phyloP scores from a whole-genome alignment of 2,329 filamentous ascomycete genomes.

The Immersiporthe knoxdaviesiana region DNA sequence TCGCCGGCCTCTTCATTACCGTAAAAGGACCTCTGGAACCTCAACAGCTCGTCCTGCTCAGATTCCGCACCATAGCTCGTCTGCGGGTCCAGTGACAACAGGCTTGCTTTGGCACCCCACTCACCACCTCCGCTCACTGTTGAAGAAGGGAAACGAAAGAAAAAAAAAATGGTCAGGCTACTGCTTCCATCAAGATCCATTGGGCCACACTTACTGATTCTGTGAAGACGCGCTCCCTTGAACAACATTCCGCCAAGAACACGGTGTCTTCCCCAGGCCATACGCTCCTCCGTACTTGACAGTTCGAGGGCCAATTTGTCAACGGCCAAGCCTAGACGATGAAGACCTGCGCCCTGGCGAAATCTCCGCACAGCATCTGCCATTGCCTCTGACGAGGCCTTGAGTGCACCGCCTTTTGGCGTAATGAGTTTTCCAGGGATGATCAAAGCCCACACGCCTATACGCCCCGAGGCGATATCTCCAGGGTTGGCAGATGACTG shows the following conservation, averaged over 20 bases:
- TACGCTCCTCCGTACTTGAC: constrained; percentile 1
- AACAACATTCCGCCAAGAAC: constrained; percentile 15
- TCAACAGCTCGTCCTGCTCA: constrained; percentile 56
- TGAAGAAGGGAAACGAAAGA: too few species aligned
- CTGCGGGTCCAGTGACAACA: constrained; percentile 78
- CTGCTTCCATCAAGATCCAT: background rate
- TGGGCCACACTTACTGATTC: constrained; percentile 46
- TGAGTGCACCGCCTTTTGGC: too few species aligned
- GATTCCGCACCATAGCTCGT: constrained; percentile 49
- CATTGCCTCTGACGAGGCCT: background rate
- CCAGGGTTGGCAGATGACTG: constrained; percentile 31
- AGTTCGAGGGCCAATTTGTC: constrained; percentile 23
- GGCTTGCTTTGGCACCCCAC: constrained; percentile 79
- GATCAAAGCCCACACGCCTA: constrained; percentile 75
- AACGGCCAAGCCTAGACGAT: constrained; percentile 7
- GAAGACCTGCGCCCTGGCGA: background rate
- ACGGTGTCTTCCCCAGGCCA: constrained; percentile 13
- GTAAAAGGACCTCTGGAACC: constrained; percentile 55
- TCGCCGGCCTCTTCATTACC: constrained; percentile 44
- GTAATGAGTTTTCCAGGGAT: constrained; percentile 46
- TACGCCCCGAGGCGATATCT: constrained; percentile 41
- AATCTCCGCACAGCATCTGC: background rate
- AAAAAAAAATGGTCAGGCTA: background rate
- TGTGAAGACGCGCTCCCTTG: constrained; percentile 45
- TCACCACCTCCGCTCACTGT: constrained; percentile 80